phyloP scores from a whole-genome alignment of 176 grass and related monocot species.

The Aegilops sharonensis region DNA sequence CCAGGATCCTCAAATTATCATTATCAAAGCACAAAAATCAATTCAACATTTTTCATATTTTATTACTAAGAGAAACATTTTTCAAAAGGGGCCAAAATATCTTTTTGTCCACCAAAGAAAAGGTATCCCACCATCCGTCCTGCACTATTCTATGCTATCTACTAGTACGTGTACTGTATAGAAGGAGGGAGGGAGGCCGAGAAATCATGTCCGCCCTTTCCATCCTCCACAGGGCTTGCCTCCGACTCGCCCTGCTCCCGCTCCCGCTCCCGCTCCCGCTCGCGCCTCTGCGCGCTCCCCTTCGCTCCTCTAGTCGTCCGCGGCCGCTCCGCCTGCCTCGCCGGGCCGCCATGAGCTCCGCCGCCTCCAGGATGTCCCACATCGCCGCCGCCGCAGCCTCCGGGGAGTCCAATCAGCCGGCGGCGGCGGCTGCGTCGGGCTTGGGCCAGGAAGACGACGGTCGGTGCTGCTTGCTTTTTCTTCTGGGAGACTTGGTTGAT shows the following conservation, averaged over 20 bases:
- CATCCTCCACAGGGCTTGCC: conserved; percentile 60
- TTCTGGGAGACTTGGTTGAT: background rate
- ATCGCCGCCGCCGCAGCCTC: conserved; percentile 42
- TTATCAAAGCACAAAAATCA: too few species aligned
- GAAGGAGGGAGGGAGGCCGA: conserved; percentile 19
- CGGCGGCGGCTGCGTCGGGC: conserved; percentile 14
- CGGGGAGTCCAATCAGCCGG: conserved; percentile 43
- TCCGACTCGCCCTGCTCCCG: conserved; percentile 48
- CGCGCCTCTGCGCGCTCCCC: conserved; percentile 33
- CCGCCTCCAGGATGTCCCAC: conserved; percentile 52
- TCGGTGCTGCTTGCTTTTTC: conserved; percentile 14
- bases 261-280: conserved; percentile 11
- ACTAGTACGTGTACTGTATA: conserved; percentile 12
- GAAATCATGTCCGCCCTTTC: conserved; percentile 55
- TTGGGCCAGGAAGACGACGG: conserved; percentile 63
- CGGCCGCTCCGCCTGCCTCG: conserved; percentile 33
- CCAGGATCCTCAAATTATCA: too few species aligned
- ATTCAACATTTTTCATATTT: too few species aligned
- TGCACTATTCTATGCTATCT: conserved; percentile 32
- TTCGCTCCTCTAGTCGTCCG: background rate
- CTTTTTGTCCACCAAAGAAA: background rate
- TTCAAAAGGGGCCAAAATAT: conserved; percentile 20
- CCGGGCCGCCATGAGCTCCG: conserved; percentile 41
- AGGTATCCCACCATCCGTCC: background rate
- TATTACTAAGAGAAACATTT: background rate